Conservation (phyloP, 2,329 filamentous ascomycete species). For the Ophiognomonia clavigignenti-juglandacearum region DNA sequence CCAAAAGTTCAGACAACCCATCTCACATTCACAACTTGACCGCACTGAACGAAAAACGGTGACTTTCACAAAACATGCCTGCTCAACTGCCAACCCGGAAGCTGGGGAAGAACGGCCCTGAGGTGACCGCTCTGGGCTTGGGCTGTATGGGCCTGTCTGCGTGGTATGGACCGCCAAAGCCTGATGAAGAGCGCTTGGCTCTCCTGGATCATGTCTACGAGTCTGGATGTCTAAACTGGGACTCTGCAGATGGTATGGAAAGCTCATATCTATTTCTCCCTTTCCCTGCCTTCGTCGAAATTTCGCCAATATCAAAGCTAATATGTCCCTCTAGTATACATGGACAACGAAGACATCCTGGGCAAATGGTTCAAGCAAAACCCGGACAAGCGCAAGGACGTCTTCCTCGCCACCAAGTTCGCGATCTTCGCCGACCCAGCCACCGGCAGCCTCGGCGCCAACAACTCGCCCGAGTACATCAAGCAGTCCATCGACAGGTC, state of each 20-base stretch:
- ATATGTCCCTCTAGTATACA: conserved; percentile 27
- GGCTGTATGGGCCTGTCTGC: conserved; percentile 46
- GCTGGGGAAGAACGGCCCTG: conserved; percentile 47
- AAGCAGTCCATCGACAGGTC: conserved; percentile 34
- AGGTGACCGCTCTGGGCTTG: conserved; percentile 46
- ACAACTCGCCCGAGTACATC: conserved; percentile 35
- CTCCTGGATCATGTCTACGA: conserved; percentile 40
- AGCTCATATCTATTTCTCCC: too few species aligned
- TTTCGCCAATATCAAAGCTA: not conserved
- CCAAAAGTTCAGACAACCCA: too few species aligned
- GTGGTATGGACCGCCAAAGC: conserved; percentile 28
- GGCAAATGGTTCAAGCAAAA: conserved; percentile 42
- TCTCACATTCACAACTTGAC: too few species aligned
- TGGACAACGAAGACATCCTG: conserved; percentile 40
- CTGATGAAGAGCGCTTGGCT: conserved; percentile 37
- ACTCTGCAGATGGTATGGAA: conserved; percentile 28
- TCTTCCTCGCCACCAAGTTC: conserved; percentile 51
- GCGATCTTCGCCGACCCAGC: conserved; percentile 26
- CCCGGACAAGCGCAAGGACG: conserved; percentile 35
- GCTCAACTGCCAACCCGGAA: conserved; percentile 31
- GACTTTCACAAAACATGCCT: too few species aligned
- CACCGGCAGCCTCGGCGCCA: conserved; percentile 16
- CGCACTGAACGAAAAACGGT: too few species aligned
- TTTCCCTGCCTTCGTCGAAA: not conserved
- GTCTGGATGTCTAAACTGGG: conserved; percentile 38